phyloP scores from a whole-genome alignment of 225 moss, liverwort and hornwort genomes.

The Pseudoscleropodium purum region DNA sequence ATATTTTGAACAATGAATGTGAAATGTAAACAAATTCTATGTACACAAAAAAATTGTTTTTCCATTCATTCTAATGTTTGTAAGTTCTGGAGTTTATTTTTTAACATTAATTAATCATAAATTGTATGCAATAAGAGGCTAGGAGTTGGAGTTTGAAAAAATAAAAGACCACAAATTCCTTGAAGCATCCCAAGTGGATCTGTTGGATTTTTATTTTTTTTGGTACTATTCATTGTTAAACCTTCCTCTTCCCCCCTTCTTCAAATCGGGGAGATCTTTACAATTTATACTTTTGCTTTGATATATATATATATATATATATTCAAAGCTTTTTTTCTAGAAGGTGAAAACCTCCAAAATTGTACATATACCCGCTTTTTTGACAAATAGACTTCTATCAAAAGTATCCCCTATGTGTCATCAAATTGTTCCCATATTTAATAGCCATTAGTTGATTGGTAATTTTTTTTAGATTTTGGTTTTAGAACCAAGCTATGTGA shows the following conservation, averaged over 20 bases:
- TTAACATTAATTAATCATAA: too few species aligned
- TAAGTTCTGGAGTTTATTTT: not conserved
- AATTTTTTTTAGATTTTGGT: accelerated
- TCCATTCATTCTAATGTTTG: not conserved
- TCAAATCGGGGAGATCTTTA: too few species aligned
- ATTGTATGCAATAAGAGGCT: too few species aligned
- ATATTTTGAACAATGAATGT: not conserved
- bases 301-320: not conserved
- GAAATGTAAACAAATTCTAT: not conserved
- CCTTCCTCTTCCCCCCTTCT: too few species aligned
- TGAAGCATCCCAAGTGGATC: too few species aligned
- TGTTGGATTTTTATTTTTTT: too few species aligned
- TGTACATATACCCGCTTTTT: accelerated
- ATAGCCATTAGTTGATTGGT: accelerated
- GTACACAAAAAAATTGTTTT: not conserved
- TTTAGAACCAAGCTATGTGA: not conserved
- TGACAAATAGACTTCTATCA: not conserved
- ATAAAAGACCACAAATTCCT: too few species aligned
- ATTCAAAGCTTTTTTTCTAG: accelerated
- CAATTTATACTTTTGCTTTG: not conserved
- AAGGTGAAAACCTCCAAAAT: not conserved
- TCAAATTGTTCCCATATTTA: not conserved
- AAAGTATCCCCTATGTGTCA: not conserved
- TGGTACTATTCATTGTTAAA: too few species aligned
- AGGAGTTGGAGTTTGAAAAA: too few species aligned